Evolutionary conservation across 768 basidiomycete genomes (phyloP).

Genomic region (Ephemerocybe angulata): DNA sequence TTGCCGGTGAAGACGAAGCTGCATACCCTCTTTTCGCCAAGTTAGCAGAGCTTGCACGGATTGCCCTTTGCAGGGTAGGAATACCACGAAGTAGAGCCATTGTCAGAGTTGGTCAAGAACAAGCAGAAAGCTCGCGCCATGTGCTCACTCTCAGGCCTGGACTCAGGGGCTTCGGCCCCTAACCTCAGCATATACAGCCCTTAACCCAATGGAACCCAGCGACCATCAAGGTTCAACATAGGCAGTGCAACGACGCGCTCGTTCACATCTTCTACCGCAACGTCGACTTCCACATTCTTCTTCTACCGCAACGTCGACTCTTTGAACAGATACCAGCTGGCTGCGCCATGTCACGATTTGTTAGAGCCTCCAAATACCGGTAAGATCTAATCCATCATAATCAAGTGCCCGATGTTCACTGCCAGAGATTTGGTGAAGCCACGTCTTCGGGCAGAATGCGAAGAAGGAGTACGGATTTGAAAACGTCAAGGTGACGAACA

Average conservation of each 20-base stretch:
- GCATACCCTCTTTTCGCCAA: conserved; percentile 22
- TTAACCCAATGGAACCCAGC: no score
- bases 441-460: conserved; percentile 85
- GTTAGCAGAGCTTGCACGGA: background rate
- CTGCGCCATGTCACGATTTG: conserved; percentile 75
- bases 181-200: conserved; percentile 2
- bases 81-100: conserved; percentile 17
- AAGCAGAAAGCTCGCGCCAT: no score
- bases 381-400: conserved; percentile 27
- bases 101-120: no score
- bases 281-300: background rate
- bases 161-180: no score
- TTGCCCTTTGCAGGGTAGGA: conserved; percentile 11
- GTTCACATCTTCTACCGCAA: background rate
- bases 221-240: no score
- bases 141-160: no score
- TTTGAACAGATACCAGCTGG: background rate
- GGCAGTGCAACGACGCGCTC: background rate
- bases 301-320: conserved; percentile 4
- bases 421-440: conserved; percentile 41
- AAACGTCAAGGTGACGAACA: conserved; percentile 82
- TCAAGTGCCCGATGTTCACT: conserved; percentile 11
- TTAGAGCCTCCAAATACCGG: conserved; percentile 85
- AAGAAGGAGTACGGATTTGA: conserved; percentile 83
- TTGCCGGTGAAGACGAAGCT: conserved; percentile 19